Evolutionary conservation across 2,329 filamentous ascomycete genomes (phyloP).

Genomic region (Ampelomyces quisqualis): DNA sequence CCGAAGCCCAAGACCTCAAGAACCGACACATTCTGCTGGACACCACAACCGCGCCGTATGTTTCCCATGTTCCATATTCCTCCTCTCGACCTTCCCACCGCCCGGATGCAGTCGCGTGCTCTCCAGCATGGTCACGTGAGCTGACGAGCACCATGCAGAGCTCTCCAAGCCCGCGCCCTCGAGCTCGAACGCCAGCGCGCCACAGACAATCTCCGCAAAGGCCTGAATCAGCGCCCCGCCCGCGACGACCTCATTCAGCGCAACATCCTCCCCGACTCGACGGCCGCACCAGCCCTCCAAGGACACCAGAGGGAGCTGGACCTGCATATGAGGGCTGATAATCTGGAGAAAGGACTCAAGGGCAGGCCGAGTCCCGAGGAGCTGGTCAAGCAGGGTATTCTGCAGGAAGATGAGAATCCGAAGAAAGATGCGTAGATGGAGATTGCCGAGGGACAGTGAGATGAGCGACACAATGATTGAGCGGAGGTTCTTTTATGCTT

Average conservation of each 20-base stretch:
- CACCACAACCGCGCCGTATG: conserved; percentile 66
- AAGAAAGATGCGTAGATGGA: conserved; percentile 25
- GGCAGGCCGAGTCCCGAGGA: conserved; percentile 74
- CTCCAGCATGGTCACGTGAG: no score
- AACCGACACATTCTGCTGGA: conserved; percentile 68
- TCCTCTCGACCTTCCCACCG: neutral
- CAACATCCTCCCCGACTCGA: conserved; percentile 82
- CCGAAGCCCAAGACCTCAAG: conserved; percentile 63
- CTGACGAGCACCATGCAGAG: conserved; percentile 41
- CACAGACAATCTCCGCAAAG: conserved; percentile 64
- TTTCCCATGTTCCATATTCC: conserved; percentile 52
- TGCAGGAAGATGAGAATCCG: conserved; percentile 52
- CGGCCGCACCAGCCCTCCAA: conserved; percentile 73
- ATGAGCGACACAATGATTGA: neutral
- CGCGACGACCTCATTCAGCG: conserved; percentile 77
- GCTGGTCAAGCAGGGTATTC: conserved; percentile 75
- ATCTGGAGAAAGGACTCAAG: conserved; percentile 81
- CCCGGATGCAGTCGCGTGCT: no score
- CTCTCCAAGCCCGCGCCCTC: conserved; percentile 61
- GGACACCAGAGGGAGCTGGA: conserved; percentile 82
- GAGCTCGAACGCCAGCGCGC: conserved; percentile 66
- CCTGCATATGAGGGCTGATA: conserved; percentile 84
- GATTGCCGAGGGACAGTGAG: neutral
- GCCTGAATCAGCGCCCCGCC: conserved; percentile 63
- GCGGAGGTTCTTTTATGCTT: neutral